These are phyloP conservation scores for Bombardia bombarda DNA, from an alignment of 495 filamentous ascomycete genomes.

Conservation along the genomic window DNA sequence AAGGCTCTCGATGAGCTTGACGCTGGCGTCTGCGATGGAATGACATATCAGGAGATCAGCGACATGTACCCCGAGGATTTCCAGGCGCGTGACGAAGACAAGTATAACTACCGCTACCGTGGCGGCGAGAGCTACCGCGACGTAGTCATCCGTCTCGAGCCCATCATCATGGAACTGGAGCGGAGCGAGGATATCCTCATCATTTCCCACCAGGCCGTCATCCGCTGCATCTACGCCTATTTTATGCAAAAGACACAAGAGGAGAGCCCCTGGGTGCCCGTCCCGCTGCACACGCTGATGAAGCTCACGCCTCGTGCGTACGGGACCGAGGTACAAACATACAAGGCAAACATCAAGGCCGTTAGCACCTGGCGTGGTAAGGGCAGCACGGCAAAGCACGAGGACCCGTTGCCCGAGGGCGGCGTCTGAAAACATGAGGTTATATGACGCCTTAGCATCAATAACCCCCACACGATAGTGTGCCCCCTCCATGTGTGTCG, in stretches of 20 bases:
- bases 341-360: slow-evolving; percentile 83
- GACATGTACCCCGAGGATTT: slow-evolving; percentile 90
- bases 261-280: slow-evolving; percentile 89
- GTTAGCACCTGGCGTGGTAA: slow-evolving; percentile 93
- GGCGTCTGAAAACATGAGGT: too few relatives aligned
- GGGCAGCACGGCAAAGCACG: slow-evolving; percentile 74
- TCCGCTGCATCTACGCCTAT: slow-evolving; percentile 96
- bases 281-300: slow-evolving; percentile 87
- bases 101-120: slow-evolving; percentile 97
- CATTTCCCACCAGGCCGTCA: slow-evolving; percentile 92
- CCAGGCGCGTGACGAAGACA: slow-evolving; percentile 87
- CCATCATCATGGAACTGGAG: slow-evolving; percentile 99
- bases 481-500: too few relatives aligned
- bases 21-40: slow-evolving; percentile 89
- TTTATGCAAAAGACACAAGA: slow-evolving; percentile 96
- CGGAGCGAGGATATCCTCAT: slow-evolving; percentile 94
- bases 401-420: slow-evolving; percentile 39
- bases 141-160: slow-evolving; percentile 93
- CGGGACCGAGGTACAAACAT: slow-evolving; percentile 76
- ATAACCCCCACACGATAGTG: too few relatives aligned
- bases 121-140: slow-evolving; percentile 96
- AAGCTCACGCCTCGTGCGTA: slow-evolving; percentile 95
- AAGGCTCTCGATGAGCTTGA: slow-evolving; percentile 97
- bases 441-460: too few relatives aligned
- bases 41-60: slow-evolving; percentile 90